Conservation (phyloP, 1,139 yeast species). For the Diutina mesorugosa region DNA sequence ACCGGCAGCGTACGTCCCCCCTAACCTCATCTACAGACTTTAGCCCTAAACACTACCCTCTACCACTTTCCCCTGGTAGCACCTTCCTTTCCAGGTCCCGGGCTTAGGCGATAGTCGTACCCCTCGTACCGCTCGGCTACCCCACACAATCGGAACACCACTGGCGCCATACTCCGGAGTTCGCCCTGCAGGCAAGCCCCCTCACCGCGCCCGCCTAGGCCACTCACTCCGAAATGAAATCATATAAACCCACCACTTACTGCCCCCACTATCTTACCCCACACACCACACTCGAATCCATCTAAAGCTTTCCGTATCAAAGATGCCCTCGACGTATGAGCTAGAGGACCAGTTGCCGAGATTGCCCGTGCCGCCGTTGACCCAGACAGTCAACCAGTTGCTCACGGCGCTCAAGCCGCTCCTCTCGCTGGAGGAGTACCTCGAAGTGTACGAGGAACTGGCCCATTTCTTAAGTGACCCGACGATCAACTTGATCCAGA, state of each 20-base stretch:
- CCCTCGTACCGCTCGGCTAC: not conserved
- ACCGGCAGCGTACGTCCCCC: no score
- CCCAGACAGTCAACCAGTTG: conserved; percentile 32
- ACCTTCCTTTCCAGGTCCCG: not conserved
- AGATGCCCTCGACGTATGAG: not conserved
- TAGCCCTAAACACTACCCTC: no score
- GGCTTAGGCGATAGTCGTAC: not conserved
- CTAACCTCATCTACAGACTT: no score
- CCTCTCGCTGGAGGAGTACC: conserved; percentile 28
- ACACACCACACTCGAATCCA: not conserved
- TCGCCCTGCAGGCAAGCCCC: not conserved
- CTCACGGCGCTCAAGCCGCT: conserved; percentile 39
- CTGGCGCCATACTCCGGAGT: not conserved
- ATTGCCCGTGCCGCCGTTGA: conserved; percentile 43
- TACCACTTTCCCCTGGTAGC: not conserved
- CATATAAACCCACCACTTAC: not conserved
- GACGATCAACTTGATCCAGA: conserved; percentile 34
- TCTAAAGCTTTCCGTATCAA: not conserved
- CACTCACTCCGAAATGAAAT: not conserved
- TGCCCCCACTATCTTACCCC: not conserved
- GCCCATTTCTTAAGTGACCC: conserved; percentile 28
- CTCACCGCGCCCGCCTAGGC: not conserved
- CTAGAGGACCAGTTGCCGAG: conserved; percentile 13
- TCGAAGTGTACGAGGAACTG: conserved; percentile 25
- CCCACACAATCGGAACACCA: not conserved